Evolutionary conservation across 1,284 basidiomycete genomes (phyloP), one percentile per base, ranked within the genome.

Genomic region (Moesziomyces antarcticus): DNA sequence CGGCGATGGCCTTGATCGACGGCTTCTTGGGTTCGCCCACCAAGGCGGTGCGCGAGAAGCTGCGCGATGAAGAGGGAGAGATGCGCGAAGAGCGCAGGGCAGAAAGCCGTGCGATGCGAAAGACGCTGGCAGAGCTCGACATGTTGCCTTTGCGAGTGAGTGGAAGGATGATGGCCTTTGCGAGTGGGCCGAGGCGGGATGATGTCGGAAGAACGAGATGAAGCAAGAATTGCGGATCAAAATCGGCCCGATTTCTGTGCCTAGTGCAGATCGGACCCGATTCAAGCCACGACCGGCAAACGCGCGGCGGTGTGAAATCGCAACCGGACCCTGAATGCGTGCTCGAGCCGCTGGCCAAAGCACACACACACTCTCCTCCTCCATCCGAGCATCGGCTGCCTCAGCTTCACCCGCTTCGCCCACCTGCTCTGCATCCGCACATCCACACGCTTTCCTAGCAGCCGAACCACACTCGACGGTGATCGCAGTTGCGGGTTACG

Each of bases 1-100:
- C 90, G 3, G 92, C 91, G 68, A 98, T 91, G 70, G 94, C 90
- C 69, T 91, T 90, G 58, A 92, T 87, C 33, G 90, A 73, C 1
- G 81, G 79, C 53, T 79, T 81, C 42, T 72, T 66, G 33, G 66
- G 71, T 45, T 58, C 56, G 5, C 24, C n/a, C n/a, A 50, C n/a
- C 27, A 43, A 43, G 8, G 48, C n/a, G 5, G 62, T 55, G 43
- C 22, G 51, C 1, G 56, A 54, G 25, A 69, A 63, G 24, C 20
- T 24, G 22, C 66, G 54, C 11, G 35, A n/a, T 20, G 42, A 43
- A 4, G 22, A 18, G 16, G 30, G 13, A 7, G 30, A 11, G 14
- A 37, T 7, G 35, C 14, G 20, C 6, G 58, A 45, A 14, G 42
- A 45, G 10, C 41, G 27, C 33, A 37, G 16, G 9, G 49, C 35